Conservation (phyloP, 305 asterid species). For the Rubia peregrina region DNA sequence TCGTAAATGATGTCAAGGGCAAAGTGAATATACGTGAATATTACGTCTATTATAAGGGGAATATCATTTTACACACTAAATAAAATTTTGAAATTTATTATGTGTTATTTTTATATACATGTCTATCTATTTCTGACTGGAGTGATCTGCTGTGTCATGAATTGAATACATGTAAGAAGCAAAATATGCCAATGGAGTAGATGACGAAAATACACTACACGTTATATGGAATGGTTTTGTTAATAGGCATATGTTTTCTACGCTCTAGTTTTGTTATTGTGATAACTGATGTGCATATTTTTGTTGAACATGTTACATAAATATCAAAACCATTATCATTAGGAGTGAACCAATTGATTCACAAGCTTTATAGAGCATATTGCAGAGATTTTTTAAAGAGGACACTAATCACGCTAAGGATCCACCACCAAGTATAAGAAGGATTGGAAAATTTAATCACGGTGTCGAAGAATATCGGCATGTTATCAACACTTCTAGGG, state of each 20-base stretch:
- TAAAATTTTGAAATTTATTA: too few species aligned
- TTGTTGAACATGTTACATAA: slow-evolving; percentile 55
- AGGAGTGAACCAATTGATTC: slow-evolving; percentile 85
- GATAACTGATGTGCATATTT: not conserved
- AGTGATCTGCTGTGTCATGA: slow-evolving; percentile 36
- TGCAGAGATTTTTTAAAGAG: slow-evolving; percentile 53
- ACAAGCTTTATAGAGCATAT: slow-evolving; percentile 42
- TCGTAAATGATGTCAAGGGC: too few species aligned
- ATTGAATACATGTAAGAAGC: slow-evolving; percentile 42
- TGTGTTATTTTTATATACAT: too few species aligned
- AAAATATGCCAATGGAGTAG: slow-evolving; percentile 55
- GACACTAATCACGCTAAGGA: slow-evolving; percentile 33
- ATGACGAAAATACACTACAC: slow-evolving; percentile 22
- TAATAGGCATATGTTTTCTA: not conserved
- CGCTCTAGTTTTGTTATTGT: not conserved
- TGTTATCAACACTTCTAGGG: slow-evolving; percentile 56
- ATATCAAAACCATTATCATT: slow-evolving; percentile 74
- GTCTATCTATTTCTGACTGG: too few species aligned
- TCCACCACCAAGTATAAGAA: slow-evolving; percentile 21
- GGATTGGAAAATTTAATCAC: slow-evolving; percentile 26
- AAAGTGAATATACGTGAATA: too few species aligned
- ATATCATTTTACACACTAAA: too few species aligned
- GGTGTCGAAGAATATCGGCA: slow-evolving; percentile 27
- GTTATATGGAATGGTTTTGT: not conserved
- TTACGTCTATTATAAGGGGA: too few species aligned